Base-by-base conservation (phyloP, 2,329 filamentous ascomycete genomes). In the Parascedosporium putredinis region DNA sequence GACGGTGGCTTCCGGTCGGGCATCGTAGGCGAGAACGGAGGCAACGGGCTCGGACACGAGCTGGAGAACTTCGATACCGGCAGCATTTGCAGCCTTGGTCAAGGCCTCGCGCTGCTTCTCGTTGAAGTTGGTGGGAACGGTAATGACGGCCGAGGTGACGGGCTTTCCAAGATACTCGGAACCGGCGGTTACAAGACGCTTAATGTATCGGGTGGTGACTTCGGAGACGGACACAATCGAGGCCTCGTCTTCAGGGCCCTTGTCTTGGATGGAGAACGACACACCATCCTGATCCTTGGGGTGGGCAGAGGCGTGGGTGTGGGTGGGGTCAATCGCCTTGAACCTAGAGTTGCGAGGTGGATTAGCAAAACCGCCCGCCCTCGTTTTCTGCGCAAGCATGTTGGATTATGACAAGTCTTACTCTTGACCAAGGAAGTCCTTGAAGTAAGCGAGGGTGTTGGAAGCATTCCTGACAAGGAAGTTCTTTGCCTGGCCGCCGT, bases 371-470 rank as follows among this genome's bases (percentile, higher is more conserved):
- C 53, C 52, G 51, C n/a, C n/a, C n/a, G n/a, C n/a, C n/a, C n/a
- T n/a, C n/a, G n/a, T n/a, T n/a, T n/a, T n/a, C n/a, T n/a, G n/a
- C n/a, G 16, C 23, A 9, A 10, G n/a, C 3, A 7, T 29, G n/a
- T 16, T 33, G 23, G 6, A 23, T 5, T 7, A 14, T 20, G 12
- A 36, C 47, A 23, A 2, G 5, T 64, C 79, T 52, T 81, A 94
- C 86, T 95, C 86, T 78, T 95, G 87, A 59, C 93, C 93, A 49
- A 98, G 71, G 68, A 89, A 96, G 63, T 98, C 93, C 69, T 89
- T 84, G 76, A 97, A 98, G 74, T 88, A 95, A 64, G 88, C 87
- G 63, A 96, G 79, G 20, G 93, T 96, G 76, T 97, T 97, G 66
- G 81, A 79, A 56, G 88, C 78, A 70, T 98, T 97, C 63, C 93